A percentile compares a stretch with the other conserved stretches of the same genome.
Conservation (phyloP, 352 stramenopile genomes). For the Pythium phragmiticola region DNA sequence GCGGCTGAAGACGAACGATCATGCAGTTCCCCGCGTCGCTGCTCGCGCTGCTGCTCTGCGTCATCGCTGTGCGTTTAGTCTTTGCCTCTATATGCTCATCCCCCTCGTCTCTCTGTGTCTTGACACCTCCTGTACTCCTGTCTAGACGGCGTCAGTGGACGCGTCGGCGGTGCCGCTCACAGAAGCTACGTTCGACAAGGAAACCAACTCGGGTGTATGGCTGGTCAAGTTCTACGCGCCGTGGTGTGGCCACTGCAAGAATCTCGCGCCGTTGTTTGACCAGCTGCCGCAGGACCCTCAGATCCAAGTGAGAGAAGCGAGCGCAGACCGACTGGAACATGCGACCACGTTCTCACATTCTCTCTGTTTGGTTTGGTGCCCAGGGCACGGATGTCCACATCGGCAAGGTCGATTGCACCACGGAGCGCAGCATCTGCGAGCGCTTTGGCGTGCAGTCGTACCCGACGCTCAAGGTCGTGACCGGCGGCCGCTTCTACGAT, state of each 20-base stretch:
- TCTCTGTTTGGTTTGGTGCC: not conserved
- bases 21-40: constrained; percentile 24
- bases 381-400: constrained; percentile 42
- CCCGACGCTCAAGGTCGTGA: constrained; percentile 77
- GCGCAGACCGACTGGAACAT: not conserved
- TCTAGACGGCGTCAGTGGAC: constrained; percentile 10
- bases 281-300: constrained; percentile 42
- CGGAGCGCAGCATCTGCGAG: constrained; percentile 68
- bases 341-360: too few species aligned
- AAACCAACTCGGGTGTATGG: constrained; percentile 57
- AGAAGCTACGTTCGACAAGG: constrained; percentile 48
- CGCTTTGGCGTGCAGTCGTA: constrained; percentile 82
- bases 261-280: constrained; percentile 65
- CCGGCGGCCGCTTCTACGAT: constrained; percentile 61
- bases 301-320: constrained; percentile 27
- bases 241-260: constrained; percentile 86
- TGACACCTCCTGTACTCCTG: not conserved
- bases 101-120: not conserved
- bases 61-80: constrained; percentile 3
- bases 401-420: constrained; percentile 80
- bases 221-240: constrained; percentile 87
- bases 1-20: constrained; percentile 8
- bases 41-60: constrained; percentile 22
- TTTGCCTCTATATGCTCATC: not conserved
- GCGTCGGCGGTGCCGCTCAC: constrained; percentile 24